Evolutionary conservation across 2,329 filamentous ascomycete species (phyloP).

Genomic region (Fusarium solani-melongenae): DNA sequence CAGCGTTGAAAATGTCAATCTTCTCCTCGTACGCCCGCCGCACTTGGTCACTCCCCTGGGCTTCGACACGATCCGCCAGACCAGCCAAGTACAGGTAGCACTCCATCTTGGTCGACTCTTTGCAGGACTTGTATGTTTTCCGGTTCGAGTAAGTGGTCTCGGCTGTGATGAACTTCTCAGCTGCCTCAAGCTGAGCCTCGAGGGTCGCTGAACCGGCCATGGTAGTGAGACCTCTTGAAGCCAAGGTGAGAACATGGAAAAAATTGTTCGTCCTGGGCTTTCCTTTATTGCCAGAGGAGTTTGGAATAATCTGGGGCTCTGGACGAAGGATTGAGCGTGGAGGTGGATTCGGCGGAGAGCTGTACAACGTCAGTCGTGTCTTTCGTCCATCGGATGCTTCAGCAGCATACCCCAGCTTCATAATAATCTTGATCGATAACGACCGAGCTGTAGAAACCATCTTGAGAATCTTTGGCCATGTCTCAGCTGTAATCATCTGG

Average conservation of each 20-base stretch:
- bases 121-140: slow-evolving; percentile 44
- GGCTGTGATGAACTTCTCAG: slow-evolving; percentile 42
- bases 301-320: slow-evolving; percentile 14
- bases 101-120: slow-evolving; percentile 32
- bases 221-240: neutral
- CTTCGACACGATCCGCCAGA: slow-evolving; percentile 36
- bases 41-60: slow-evolving; percentile 36
- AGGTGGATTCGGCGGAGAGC: slow-evolving; percentile 23
- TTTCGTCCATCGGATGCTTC: neutral
- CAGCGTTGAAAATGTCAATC: slow-evolving; percentile 55
- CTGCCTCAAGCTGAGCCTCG: slow-evolving; percentile 38
- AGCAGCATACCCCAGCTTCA: slow-evolving; percentile 35
- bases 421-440: slow-evolving; percentile 34
- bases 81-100: slow-evolving; percentile 40
- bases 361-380: slow-evolving; percentile 3
- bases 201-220: slow-evolving; percentile 22
- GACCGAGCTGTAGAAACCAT: slow-evolving; percentile 35
- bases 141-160: slow-evolving; percentile 43
- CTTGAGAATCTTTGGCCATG: slow-evolving; percentile 47
- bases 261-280: slow-evolving; percentile 9
- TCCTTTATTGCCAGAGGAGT: slow-evolving; percentile 3
- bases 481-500: slow-evolving; percentile 40
- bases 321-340: slow-evolving; percentile 24
- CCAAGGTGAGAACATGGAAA: slow-evolving; percentile 36
- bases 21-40: slow-evolving; percentile 46